Evolutionary conservation across 331 rosid species (phyloP), one percentile per base, ranked within the genome.

Genomic region (Dryas integrifolia): DNA sequence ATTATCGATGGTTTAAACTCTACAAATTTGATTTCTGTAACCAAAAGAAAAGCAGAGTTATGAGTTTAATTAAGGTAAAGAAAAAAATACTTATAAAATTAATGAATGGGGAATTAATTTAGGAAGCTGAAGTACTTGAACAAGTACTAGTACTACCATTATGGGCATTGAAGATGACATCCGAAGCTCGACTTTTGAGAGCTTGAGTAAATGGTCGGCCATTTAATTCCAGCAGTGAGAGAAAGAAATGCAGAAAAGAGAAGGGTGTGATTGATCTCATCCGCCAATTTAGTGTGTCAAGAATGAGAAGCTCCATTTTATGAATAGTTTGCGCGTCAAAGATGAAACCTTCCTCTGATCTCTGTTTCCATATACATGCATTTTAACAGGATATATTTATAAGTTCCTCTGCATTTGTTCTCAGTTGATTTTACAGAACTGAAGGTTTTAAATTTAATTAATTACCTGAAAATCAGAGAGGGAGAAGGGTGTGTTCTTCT

Each of bases 221-320:
- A 43, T 82, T 78, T 38, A 85, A 65, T 16, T 84, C 83, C 45
- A 79, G 67, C 49, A 74, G 70, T 64, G 88, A 82, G 39, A 83
- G n/a, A 49, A 88, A 86, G 87, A 82, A 88, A 56, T 80, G 48
- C 77, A 88, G 60, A 81, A 91, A 91, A 45, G 90, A 82, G 65
- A 91, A 88, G 3, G 97, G 97, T 38, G 95, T 91, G 6, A 85
- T 77, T 43, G 92, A 84, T 74, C 92, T 88, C 92, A 91, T 79
- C 55, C 89, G 86, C 97, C 97, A 91, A 10, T 82, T 58, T 51
- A 91, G 80, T 41, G 89, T 71, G 38, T 87, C 92, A 0, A 91
- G 92, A 79, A 91, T 79, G 15, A 86, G 73, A 67, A 82, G 84
- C 84, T 90, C 95, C 95, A 86, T 91, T 73, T 71, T 91, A 52